Base-by-base conservation (phyloP, 768 basidiomycete genomes). In the Lactarius psammicola region DNA sequence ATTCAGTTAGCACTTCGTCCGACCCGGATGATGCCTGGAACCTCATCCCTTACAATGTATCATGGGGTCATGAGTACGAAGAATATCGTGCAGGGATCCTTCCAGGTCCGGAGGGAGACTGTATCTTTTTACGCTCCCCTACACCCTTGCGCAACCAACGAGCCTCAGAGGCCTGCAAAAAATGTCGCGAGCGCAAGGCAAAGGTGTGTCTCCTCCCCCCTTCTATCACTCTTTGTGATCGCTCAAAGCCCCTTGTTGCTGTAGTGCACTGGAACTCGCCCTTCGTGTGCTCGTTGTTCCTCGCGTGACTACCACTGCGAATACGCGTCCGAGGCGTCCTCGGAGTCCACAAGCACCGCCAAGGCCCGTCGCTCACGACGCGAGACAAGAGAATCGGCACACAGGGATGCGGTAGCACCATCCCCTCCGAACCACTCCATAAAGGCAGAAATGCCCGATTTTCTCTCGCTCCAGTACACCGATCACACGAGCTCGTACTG, bases 121-220 rank as follows among this genome's bases (percentile, higher is more conserved):
- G 78, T 69, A 70, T 78, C 38, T 77, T 79, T 70, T 70, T 79
- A 38, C 76, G 78, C 56, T 78, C 77, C 13, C 78, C 78, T 20
- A 79, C 78, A 18, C 78, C 78, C 7, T 63, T 76, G 64, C 76
- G 76, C 64, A 75, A 77, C 65, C 71, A 75, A 53, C 75, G 78
- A 31, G 77, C 78, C 13, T 70, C 72, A 26, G 74, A 75, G 63
- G 78, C 78, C 4, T 79, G 78, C 69, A 73, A 75, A 56, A 76
- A 73, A 42, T 79, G 78, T 65, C 75, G 78, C 31, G 76, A 78
- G 65, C 73, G 78, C 36, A 79, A 79, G 60, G 78, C 78, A 10
- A 79, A 79, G 75, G 78, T 78, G 34, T 53, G 76, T 65, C 10
- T 13, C 15, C 34, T 18, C 46, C 3, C 23, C 18, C 42, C 18